Evolutionary conservation across 1,284 basidiomycete genomes (phyloP).

Genomic region (Fomitopsis palustris): DNA sequence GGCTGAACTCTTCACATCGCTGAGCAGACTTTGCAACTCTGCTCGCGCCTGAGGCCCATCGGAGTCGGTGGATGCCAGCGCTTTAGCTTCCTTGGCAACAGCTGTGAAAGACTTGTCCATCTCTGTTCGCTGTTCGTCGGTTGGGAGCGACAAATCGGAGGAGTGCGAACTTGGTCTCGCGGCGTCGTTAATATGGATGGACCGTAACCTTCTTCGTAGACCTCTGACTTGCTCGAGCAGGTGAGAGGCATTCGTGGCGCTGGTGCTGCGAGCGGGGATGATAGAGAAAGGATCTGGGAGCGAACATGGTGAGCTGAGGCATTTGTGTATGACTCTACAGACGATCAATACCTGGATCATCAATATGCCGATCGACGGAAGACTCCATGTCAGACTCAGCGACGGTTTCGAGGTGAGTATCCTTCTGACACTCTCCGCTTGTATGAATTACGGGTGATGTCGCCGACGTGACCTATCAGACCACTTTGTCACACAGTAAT

Average conservation of each 20-base stretch:
- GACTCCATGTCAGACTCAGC: slow-evolving; percentile 15
- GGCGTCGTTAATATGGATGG: slow-evolving; percentile 55
- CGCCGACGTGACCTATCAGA: too few species aligned
- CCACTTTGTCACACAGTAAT: too few species aligned
- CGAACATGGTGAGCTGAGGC: not conserved
- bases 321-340: not conserved
- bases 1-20: slow-evolving; percentile 51
- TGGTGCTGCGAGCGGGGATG: slow-evolving; percentile 19
- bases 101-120: slow-evolving; percentile 45
- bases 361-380: not conserved
- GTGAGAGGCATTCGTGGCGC: slow-evolving; percentile 20
- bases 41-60: slow-evolving; percentile 41
- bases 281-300: slow-evolving; percentile 54
- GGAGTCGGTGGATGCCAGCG: slow-evolving; percentile 40
- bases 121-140: slow-evolving; percentile 38
- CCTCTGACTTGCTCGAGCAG: slow-evolving; percentile 27
- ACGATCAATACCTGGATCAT: not conserved
- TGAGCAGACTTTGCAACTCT: slow-evolving; percentile 57
- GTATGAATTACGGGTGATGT: too few species aligned
- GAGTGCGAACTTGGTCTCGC: slow-evolving; percentile 40
- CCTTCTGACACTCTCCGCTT: not conserved
- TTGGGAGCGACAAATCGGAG: slow-evolving; percentile 48
- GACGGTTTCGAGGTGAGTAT: slow-evolving; percentile 14
- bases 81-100: slow-evolving; percentile 42
- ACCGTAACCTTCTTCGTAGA: slow-evolving; percentile 56